Percentiles rank a stretch among this genome's conserved stretches.
phyloP scores from a whole-genome alignment of 1,284 basidiomycete genomes.

The Meripilus lineatus region DNA sequence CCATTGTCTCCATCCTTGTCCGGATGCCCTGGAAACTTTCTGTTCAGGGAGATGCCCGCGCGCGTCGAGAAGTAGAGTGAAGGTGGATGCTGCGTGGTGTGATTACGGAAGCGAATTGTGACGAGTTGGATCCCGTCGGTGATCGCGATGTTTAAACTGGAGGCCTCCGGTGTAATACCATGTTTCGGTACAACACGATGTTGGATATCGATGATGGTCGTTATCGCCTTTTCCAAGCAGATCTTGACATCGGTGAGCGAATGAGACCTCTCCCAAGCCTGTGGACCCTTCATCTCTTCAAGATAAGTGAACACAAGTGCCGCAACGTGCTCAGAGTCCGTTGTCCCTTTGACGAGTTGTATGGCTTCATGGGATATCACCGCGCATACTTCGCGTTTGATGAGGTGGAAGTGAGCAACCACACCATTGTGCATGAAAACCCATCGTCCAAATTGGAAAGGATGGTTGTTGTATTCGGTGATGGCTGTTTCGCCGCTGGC shows the following conservation, averaged over 20 bases:
- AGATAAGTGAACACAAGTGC: conserved; percentile 33
- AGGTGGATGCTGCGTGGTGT: conserved; percentile 30
- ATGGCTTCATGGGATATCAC: conserved; percentile 22
- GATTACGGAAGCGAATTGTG: conserved; percentile 30
- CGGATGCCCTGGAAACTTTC: conserved; percentile 35
- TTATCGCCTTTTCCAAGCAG: conserved; percentile 26
- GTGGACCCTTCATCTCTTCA: conserved; percentile 20
- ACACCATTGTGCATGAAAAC: conserved; percentile 37
- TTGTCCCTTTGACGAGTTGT: conserved; percentile 29
- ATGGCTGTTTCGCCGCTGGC: conserved; percentile 25
- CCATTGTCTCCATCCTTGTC: conserved; percentile 22
- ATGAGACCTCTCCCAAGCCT: conserved; percentile 24
- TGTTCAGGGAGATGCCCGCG: conserved; percentile 32
- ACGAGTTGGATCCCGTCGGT: conserved; percentile 30
- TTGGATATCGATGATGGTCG: conserved; percentile 23
- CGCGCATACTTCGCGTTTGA: conserved; percentile 21
- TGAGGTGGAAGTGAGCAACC: conserved; percentile 26
- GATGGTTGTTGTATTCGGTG: conserved; percentile 33
- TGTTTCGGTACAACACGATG: conserved; percentile 12
- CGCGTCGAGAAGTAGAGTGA: conserved; percentile 32
- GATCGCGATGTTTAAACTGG: conserved; percentile 28
- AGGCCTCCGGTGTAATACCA: conserved; percentile 17
- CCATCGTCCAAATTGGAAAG: conserved; percentile 33
- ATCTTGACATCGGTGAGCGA: conserved; percentile 26
- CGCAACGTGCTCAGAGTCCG: conserved; percentile 35